phyloP scores from a whole-genome alignment of 805 yeast genomes.

The Pichia paraexigua region DNA sequence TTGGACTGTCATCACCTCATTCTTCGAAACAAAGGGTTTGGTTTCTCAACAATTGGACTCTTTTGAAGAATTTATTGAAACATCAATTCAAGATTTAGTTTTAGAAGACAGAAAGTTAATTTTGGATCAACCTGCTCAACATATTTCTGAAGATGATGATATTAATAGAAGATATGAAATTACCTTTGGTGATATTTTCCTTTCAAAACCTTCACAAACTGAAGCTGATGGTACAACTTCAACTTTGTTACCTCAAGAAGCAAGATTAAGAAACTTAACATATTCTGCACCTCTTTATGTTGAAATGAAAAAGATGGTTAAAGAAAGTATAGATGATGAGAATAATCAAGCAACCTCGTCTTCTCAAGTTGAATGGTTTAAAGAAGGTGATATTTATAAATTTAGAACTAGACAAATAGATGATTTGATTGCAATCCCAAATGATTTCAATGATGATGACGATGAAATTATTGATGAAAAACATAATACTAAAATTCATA shows the following conservation, averaged over 20 bases:
- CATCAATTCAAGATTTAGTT: constrained; percentile 93
- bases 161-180: constrained; percentile 90
- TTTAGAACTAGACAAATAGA: constrained; percentile 23
- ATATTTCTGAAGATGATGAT: constrained; percentile 82
- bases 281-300: constrained; percentile 95
- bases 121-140: constrained; percentile 97
- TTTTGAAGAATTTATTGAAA: constrained; percentile 94
- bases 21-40: constrained; percentile 92
- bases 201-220: constrained; percentile 95
- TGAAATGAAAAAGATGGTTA: constrained; percentile 86
- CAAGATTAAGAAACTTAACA: constrained; percentile 90
- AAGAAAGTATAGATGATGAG: constrained; percentile 71
- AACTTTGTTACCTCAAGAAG: constrained; percentile 97
- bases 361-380: constrained; percentile 53
- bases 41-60: constrained; percentile 98
- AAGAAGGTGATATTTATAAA: constrained; percentile 41
- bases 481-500: constrained; percentile 27
- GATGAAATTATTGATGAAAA: constrained; percentile 53
- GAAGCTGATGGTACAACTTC: constrained; percentile 99
- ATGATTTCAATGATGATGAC: constrained; percentile 45
- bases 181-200: constrained; percentile 93
- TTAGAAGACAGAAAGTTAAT: constrained; percentile 92
- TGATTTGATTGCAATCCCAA: constrained; percentile 24
- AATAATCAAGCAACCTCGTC: constrained; percentile 30
- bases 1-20: constrained; percentile 96